phyloP scores from a whole-genome alignment of 331 rosid genomes.

The Quercus tomentella region DNA sequence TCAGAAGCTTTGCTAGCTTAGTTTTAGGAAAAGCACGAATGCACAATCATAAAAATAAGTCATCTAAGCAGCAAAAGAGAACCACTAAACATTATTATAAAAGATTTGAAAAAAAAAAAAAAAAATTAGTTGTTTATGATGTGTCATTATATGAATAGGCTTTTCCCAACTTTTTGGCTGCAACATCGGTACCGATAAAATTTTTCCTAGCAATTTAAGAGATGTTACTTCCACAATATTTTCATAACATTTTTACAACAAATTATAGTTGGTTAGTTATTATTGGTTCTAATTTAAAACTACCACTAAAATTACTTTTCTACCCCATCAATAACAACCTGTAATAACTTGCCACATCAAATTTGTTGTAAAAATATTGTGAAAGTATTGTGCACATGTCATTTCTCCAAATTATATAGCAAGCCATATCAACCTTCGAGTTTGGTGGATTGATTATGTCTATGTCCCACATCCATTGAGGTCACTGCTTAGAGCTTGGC shows the following conservation, averaged over 20 bases:
- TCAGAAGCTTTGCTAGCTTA: neutral
- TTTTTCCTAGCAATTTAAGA: slow-evolving; percentile 1
- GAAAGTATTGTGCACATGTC: too few species aligned
- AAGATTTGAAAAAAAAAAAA: slow-evolving; percentile 3
- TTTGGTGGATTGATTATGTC: slow-evolving; percentile 9
- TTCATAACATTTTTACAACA: too few species aligned
- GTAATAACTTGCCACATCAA: too few species aligned
- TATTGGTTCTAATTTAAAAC: too few species aligned
- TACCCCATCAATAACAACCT: too few species aligned
- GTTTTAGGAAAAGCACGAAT: too few species aligned
- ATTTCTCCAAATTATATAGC: neutral
- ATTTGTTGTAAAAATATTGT: too few species aligned
- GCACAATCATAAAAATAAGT: neutral
- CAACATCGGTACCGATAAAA: neutral
- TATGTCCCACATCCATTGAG: slow-evolving; percentile 25
- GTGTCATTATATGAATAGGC: slow-evolving; percentile 6
- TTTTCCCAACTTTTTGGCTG: slow-evolving; percentile 8
- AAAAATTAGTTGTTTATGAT: neutral
- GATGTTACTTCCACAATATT: fast-evolving
- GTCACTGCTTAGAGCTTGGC: slow-evolving; percentile 33
- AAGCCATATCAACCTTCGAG: neutral
- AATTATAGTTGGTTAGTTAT: too few species aligned
- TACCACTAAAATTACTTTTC: too few species aligned
- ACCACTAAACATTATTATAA: neutral
- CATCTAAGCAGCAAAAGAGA: neutral